Base-by-base conservation (phyloP, 768 basidiomycete species). In the Inosperma sp. region DNA sequence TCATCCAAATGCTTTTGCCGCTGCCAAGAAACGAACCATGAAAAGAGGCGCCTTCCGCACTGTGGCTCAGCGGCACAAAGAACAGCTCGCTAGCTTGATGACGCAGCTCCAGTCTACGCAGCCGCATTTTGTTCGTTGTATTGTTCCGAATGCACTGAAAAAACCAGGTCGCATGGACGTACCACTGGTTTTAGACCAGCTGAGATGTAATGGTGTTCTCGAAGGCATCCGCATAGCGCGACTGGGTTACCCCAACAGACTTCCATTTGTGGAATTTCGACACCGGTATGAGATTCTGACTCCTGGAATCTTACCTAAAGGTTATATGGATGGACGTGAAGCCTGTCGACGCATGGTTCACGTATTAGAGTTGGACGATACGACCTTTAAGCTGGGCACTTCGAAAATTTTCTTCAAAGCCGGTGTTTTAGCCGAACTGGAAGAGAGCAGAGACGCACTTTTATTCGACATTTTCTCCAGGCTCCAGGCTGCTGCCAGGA, bases 341-440 rank as follows among this genome's bases (percentile, higher is more conserved):
- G 93, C 96, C 2, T 95, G 89, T 59, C 73, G 88, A 29, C 80
- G 88, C 5, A 97, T 99, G 82, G 86, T 96, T 27, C 84, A 84
- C 51, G 82, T 88, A 4, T 74, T 98, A 35, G 89, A 94, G 40
- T 80, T 99, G 29, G 93, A 96, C 64, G 83, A 86, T 41, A 73
- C 80, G 3, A 76, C 84, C 16, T 96, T 84, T 77, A 88, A 86
- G 61, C 88, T 98, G 48, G 96, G 96, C 5, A 92, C 90, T 0
- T 95, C 93, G 30, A 99, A 99, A 71, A 89, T 97, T 53, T 99
- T 98, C 75, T 98, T 99, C 82, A 98, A 98, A 64, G 94, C 96
- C 2, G 94, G 95, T 3, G 92, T 96, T 3, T 78, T 99, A 13
- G 96, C 96, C 26, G 95, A 95, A 59, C 78, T 98, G 7, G 96